Evolutionary conservation across 495 filamentous ascomycete species (phyloP), one percentile per base, ranked within the genome.

Genomic region (Echria macrotheca): DNA sequence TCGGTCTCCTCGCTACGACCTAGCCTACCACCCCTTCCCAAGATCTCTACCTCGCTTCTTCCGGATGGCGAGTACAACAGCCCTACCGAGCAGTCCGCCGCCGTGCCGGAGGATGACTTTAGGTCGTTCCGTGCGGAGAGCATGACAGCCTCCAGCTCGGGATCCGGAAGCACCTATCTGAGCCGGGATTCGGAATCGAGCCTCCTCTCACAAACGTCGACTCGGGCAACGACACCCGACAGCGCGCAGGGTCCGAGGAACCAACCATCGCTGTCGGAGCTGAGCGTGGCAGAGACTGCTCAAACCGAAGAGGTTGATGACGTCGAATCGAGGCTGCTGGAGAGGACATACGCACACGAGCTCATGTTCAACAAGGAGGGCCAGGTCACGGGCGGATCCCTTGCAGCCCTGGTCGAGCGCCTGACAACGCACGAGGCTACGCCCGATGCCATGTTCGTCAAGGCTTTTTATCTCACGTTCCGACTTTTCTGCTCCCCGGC

Each of bases 401-500:
- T 99, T 11, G 82, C 87, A 22, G 91, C 94, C 5, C 71, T 99
- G 42, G 86, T 99, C 38, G 94, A 99, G 68, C 83, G 86, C 57
- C 79, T 99, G 21, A 99, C 94, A 2, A 87, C 87, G 0, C 89
- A 94, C 63, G 88, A 96, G 61, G 86, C 89, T 0, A 95, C 93
- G 2, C 94, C 94, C 1, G 91, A 96, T 63, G 82, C 88, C 28
- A 80, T 87, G 62, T 99, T 97, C 58, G 88, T 96, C 44, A 86
- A 88, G 2, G 87, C 94, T 0, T 97, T 99, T 65, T 97, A 94
- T 67, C 82, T 97, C 33, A 97, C 94, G 22, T 99, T 99, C 72
- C 86, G 94, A 35, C 80, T 95, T 15, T 99, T 99, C 53, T 87
- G 89, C 38, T 86, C 87, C 0, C 89, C 94, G 1, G 58, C 77